These are phyloP conservation scores for Clonostachys byssicola DNA, from an alignment of 2,329 filamentous ascomycete genomes.

Conservation along the genomic window DNA sequence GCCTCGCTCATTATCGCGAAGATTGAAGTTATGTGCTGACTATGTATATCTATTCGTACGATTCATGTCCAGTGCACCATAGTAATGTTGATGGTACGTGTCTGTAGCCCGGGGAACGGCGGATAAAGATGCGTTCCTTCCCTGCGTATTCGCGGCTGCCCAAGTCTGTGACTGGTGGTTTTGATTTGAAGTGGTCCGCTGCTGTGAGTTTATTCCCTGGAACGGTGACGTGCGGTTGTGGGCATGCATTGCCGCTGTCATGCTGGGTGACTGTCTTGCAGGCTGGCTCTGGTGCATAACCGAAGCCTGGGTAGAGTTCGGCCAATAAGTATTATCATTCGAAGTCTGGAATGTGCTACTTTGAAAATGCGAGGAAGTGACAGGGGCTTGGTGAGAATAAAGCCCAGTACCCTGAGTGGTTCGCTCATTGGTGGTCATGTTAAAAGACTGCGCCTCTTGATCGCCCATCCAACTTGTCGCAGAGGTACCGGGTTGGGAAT, in stretches of 20 bases:
- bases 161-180: conserved; percentile 22
- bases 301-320: not conserved
- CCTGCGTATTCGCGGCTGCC: conserved; percentile 5
- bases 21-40: no score
- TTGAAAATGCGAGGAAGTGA: not conserved
- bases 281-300: not conserved
- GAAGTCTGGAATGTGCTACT: not conserved
- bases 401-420: not conserved
- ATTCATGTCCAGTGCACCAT: no score
- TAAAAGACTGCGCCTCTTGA: conserved; percentile 2
- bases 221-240: conserved; percentile 22
- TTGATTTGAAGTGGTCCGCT: conserved; percentile 24
- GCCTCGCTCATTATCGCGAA: no score
- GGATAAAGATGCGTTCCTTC: no score
- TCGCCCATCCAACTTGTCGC: no score
- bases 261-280: conserved; percentile 12
- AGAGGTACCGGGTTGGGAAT: not conserved
- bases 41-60: no score
- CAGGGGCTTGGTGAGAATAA: not conserved
- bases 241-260: conserved; percentile 19
- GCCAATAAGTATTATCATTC: no score
- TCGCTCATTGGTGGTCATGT: conserved; percentile 1
- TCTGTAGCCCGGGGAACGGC: no score
- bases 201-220: conserved; percentile 3
- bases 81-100: no score